Percentiles rank a stretch among this genome's conserved stretches.
phyloP scores from a whole-genome alignment of 768 basidiomycete species.

The Lentinus tigrinus region DNA sequence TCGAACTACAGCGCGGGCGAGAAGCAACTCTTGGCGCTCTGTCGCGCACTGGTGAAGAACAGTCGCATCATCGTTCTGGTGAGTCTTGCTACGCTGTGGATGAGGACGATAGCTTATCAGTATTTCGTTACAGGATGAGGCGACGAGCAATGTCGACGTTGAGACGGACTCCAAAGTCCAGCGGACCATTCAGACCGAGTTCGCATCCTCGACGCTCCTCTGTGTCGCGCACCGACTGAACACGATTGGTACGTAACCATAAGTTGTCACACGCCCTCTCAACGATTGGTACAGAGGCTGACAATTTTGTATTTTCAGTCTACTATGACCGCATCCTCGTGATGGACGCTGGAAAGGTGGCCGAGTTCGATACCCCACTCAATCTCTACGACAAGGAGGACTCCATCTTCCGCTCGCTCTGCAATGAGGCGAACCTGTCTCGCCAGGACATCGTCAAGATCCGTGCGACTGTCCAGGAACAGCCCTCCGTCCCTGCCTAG shows the following conservation, averaged over 20 bases:
- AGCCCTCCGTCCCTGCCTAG: conserved; percentile 2
- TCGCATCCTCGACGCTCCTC: conserved; percentile 68
- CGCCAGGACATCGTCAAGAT: conserved; percentile 58
- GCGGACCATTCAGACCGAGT: conserved; percentile 82
- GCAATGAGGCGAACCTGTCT: conserved; percentile 60
- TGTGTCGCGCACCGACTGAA: conserved; percentile 72
- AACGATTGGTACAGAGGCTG: neutral
- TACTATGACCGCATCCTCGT: conserved; percentile 71
- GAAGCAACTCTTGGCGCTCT: conserved; percentile 82
- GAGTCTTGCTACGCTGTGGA: conserved; percentile 7
- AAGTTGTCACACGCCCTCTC: neutral
- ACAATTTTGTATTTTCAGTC: conserved; percentile 42
- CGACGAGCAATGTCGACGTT: conserved; percentile 84
- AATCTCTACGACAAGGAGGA: conserved; percentile 57
- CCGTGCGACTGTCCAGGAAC: conserved; percentile 23
- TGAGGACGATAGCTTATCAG: neutral
- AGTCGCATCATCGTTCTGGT: conserved; percentile 76
- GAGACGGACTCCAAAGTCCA: conserved; percentile 90
- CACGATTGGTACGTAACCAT: conserved; percentile 46
- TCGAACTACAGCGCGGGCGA: conserved; percentile 69
- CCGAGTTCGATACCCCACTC: conserved; percentile 74
- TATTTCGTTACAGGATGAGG: conserved; percentile 51
- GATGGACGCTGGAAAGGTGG: conserved; percentile 66
- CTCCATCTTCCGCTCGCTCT: conserved; percentile 71
- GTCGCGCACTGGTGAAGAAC: conserved; percentile 69